phyloP scores from a whole-genome alignment of 176 grass and related monocot species.

The Urochloa ruziziensis region DNA sequence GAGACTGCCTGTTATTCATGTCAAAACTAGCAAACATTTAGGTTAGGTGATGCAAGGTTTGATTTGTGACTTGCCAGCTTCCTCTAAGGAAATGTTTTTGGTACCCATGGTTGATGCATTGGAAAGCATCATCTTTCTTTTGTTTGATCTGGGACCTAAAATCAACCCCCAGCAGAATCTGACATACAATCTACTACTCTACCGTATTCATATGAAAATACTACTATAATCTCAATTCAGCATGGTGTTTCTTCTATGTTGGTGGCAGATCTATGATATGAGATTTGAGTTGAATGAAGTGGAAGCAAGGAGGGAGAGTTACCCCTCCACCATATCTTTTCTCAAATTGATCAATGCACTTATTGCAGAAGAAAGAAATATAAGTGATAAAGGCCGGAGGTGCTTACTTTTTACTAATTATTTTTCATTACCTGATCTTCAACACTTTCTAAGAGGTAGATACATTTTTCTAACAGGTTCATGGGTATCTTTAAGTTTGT shows the following conservation, averaged over 20 bases:
- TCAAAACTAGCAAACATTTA: neutral
- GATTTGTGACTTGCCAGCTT: neutral
- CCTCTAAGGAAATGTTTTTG: neutral
- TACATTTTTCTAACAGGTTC: conserved; percentile 51
- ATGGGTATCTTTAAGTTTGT: conserved; percentile 96
- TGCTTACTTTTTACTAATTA: conserved; percentile 34
- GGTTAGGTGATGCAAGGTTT: neutral
- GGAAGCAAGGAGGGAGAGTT: conserved; percentile 92
- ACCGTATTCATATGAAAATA: neutral
- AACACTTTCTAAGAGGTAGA: neutral
- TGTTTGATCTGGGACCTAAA: neutral
- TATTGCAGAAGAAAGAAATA: conserved; percentile 82
- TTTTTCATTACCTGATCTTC: conserved; percentile 15
- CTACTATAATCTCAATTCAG: conserved; percentile 8
- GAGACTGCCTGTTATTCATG: neutral
- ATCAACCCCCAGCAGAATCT: neutral
- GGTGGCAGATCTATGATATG: conserved; percentile 89
- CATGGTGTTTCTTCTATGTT: conserved; percentile 27
- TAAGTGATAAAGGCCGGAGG: conserved; percentile 82
- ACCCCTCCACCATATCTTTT: conserved; percentile 98
- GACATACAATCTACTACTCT: neutral
- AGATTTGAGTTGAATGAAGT: conserved; percentile 97
- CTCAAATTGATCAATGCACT: conserved; percentile 94
- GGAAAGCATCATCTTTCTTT: neutral
- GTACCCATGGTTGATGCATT: neutral